These are phyloP conservation scores for Domatiomyces globalis DNA, from an alignment of 2,329 filamentous ascomycete species.

Conservation along the genomic window DNA sequence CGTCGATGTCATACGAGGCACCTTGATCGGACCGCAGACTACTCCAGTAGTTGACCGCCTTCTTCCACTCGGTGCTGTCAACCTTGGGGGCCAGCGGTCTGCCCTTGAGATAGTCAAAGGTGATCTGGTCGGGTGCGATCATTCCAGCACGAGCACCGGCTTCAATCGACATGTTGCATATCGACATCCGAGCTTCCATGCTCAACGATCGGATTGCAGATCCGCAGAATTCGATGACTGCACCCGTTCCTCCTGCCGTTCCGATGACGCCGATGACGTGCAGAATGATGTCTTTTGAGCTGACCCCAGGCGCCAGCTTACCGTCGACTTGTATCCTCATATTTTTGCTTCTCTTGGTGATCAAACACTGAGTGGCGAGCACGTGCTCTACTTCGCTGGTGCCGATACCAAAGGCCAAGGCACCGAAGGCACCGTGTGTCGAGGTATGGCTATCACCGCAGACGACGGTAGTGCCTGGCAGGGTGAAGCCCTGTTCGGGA, in stretches of 20 bases:
- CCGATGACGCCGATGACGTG: constrained; percentile 88
- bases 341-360: constrained; percentile 93
- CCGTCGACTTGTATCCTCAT: constrained; percentile 96
- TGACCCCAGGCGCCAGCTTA: constrained; percentile 75
- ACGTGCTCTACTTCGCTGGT: constrained; percentile 98
- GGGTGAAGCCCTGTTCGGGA: constrained; percentile 95
- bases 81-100: constrained; percentile 74
- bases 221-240: constrained; percentile 94
- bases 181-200: constrained; percentile 97
- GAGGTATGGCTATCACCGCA: constrained; percentile 98
- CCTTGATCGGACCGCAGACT: constrained; percentile 71
- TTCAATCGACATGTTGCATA: constrained; percentile 99
- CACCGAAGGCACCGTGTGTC: constrained; percentile 91
- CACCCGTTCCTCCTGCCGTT: constrained; percentile 84
- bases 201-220: constrained; percentile 78
- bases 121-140: constrained; percentile 87
- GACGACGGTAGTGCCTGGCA: constrained; percentile 90
- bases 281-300: constrained; percentile 88
- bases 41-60: constrained; percentile 76
- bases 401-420: constrained; percentile 90
- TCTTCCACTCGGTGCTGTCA: constrained; percentile 78
- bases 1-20: constrained; percentile 78
- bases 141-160: constrained; percentile 89
- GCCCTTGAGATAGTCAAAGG: constrained; percentile 89
- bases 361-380: constrained; percentile 85